A percentile compares a stretch with the other conserved stretches of the same genome.
Evolutionary conservation across 2,329 filamentous ascomycete genomes (phyloP).

Genomic region (Scedosporium aurantiacum): DNA sequence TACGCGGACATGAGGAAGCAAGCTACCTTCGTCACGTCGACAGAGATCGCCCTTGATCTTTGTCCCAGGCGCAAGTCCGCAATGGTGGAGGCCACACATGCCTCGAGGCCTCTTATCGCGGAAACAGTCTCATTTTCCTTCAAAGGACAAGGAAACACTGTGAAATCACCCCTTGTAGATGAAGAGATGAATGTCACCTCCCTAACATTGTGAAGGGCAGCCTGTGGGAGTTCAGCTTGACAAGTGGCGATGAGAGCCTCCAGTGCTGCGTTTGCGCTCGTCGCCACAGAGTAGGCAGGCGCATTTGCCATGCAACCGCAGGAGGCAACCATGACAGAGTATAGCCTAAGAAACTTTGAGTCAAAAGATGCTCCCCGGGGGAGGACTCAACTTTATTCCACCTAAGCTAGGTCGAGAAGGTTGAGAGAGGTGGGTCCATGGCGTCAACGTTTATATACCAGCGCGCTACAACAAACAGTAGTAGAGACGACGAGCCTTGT

Average conservation of each 20-base stretch:
- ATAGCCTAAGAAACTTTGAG: neutral
- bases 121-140: constrained; percentile 27
- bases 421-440: neutral
- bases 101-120: constrained; percentile 49
- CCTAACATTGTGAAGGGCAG: constrained; percentile 16
- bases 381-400: neutral
- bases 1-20: constrained; percentile 31
- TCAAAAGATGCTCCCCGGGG: neutral
- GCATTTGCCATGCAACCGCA: neutral
- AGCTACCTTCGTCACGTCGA: constrained; percentile 42
- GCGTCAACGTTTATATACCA: neutral
- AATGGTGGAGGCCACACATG: constrained; percentile 46
- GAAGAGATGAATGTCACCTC: constrained; percentile 20
- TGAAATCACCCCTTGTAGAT: constrained; percentile 15
- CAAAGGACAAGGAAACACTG: constrained; percentile 28
- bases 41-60: constrained; percentile 22
- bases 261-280: neutral
- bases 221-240: neutral
- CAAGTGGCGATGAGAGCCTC: neutral
- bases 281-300: neutral
- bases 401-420: neutral
- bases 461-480: too few species aligned
- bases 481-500: neutral
- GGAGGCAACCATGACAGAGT: neutral
- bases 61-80: constrained; percentile 41